phyloP scores from a whole-genome alignment of 1,139 yeast species.

The Pichia kudriavzevii region DNA sequence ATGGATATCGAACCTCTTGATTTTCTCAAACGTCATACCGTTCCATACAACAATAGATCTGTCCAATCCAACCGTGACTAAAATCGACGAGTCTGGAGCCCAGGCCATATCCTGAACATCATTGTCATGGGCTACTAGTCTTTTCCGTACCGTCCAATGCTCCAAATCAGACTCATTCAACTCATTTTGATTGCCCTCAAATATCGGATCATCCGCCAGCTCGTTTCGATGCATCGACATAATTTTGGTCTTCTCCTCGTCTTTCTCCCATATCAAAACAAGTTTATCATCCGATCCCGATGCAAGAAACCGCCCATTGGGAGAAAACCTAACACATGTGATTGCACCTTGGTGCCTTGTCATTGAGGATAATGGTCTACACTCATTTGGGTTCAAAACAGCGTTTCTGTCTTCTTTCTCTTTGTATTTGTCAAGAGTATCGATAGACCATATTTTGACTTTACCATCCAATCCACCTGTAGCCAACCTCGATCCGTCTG shows the following conservation, averaged over 20 bases:
- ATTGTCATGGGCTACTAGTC: constrained; percentile 92
- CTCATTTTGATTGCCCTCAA: constrained; percentile 31
- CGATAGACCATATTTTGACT: constrained; percentile 82
- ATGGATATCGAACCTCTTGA: constrained; percentile 85
- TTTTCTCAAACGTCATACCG: constrained; percentile 83
- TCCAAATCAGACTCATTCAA: constrained; percentile 50
- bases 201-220: constrained; percentile 51
- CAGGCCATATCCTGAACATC: constrained; percentile 97
- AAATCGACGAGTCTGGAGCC: constrained; percentile 88
- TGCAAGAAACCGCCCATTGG: constrained; percentile 84
- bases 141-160: constrained; percentile 87
- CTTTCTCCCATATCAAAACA: constrained; percentile 86
- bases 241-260: constrained; percentile 44
- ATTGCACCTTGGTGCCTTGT: constrained; percentile 86
- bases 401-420: constrained; percentile 6
- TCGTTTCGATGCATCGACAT: constrained; percentile 36
- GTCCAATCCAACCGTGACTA: constrained; percentile 92
- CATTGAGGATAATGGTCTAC: constrained; percentile 68
- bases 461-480: constrained; percentile 96
- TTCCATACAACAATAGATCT: constrained; percentile 90
- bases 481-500: constrained; percentile 79
- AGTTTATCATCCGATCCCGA: constrained; percentile 94
- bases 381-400: constrained; percentile 31
- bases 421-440: constrained; percentile 40
- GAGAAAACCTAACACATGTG: constrained; percentile 85